Conservation (phyloP, 768 basidiomycete genomes). For the Lactifluus subvellereus region DNA sequence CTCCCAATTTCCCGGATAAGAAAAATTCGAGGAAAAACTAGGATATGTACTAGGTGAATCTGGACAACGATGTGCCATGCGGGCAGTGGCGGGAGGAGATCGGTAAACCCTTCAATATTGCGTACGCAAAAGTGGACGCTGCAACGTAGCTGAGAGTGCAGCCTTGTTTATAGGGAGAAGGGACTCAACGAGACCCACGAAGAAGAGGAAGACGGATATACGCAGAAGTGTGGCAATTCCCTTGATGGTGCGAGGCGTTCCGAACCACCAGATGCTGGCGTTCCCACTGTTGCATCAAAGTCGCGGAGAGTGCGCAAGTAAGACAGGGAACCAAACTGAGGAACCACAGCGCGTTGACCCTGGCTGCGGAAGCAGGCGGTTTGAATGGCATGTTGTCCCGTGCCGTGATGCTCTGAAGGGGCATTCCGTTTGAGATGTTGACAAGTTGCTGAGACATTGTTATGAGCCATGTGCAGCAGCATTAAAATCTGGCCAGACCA, state of each 20-base stretch:
- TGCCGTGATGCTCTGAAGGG: neutral
- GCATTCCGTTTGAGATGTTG: neutral
- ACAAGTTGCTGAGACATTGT: slow-evolving; percentile 19
- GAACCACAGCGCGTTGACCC: slow-evolving; percentile 13
- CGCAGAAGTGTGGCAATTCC: neutral
- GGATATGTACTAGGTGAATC: neutral
- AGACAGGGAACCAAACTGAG: slow-evolving; percentile 3
- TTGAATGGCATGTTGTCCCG: neutral
- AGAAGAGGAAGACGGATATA: slow-evolving; percentile 1
- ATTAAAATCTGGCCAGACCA: no score
- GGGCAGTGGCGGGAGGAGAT: slow-evolving; percentile 1
- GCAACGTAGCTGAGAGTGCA: neutral
- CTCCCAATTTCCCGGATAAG: neutral
- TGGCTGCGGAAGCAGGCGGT: neutral
- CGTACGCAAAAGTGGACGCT: neutral
- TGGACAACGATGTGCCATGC: slow-evolving; percentile 7
- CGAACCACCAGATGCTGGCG: neutral
- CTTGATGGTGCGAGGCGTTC: neutral
- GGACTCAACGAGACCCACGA: slow-evolving; percentile 8
- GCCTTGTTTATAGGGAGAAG: neutral
- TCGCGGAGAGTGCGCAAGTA: neutral
- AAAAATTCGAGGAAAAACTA: neutral
- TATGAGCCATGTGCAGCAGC: no score
- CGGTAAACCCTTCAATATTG: slow-evolving; percentile 1
- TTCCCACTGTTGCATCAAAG: slow-evolving; percentile 6